These are phyloP conservation scores for Mediolabrus comicus DNA, from an alignment of 108 stramenopile genomes.

Conservation along the genomic window DNA sequence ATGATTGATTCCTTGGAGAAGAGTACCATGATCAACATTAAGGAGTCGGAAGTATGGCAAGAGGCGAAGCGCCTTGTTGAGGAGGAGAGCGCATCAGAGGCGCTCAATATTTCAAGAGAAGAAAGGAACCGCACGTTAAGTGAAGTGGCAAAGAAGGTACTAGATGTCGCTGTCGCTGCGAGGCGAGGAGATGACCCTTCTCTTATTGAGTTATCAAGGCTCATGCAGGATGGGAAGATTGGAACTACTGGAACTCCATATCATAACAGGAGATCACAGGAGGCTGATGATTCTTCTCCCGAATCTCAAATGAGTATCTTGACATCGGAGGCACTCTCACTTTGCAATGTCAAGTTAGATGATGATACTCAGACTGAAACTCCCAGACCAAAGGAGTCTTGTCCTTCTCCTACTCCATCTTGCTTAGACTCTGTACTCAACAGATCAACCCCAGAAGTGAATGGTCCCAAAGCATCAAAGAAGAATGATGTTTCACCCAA, in stretches of 20 bases:
- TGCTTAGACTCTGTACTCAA: not conserved
- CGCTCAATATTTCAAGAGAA: not conserved
- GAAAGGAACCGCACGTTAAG: not conserved
- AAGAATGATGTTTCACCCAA: not conserved
- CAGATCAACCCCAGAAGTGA: not conserved
- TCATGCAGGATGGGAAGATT: not conserved
- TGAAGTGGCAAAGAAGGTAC: not conserved
- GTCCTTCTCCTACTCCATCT: not conserved
- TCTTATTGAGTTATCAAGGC: not conserved
- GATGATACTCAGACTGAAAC: not conserved
- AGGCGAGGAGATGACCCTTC: not conserved
- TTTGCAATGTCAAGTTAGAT: not conserved
- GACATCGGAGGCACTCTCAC: not conserved
- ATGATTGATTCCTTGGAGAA: not conserved
- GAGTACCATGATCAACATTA: not conserved
- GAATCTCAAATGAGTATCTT: not conserved
- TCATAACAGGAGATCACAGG: not conserved
- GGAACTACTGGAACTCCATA: too few species aligned
- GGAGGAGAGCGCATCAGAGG: not conserved
- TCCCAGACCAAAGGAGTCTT: not conserved
- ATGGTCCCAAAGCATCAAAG: too few species aligned
- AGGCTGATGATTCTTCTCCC: not conserved
- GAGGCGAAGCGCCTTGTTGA: not conserved
- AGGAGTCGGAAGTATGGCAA: not conserved
- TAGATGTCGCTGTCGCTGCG: not conserved